Conservation (phyloP, 1,284 basidiomycete species). For the Coniferiporia sulphurascens region DNA sequence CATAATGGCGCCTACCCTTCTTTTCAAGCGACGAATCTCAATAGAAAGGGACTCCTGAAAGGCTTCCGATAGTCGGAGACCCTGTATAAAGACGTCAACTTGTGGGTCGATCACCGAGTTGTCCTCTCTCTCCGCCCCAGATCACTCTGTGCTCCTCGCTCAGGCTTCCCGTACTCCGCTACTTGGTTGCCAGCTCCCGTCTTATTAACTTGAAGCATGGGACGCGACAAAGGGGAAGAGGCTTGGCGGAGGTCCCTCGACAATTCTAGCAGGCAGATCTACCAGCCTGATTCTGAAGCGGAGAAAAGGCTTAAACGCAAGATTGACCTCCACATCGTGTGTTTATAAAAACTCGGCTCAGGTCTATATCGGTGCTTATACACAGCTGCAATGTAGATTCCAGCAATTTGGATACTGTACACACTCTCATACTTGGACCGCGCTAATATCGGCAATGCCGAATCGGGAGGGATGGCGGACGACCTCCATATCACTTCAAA, state of each 20-base stretch:
- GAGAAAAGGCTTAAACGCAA: conserved; percentile 61
- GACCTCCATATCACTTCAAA: conserved; percentile 2
- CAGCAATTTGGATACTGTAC: conserved; percentile 41
- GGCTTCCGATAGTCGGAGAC: too few relatives aligned
- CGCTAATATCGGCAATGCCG: conserved; percentile 78
- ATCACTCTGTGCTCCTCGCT: too few relatives aligned
- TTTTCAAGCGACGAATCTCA: too few relatives aligned
- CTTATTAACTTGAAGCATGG: neutral
- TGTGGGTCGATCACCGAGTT: too few relatives aligned
- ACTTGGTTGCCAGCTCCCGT: too few relatives aligned
- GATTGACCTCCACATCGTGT: conserved; percentile 58
- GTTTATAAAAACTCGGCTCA: conserved; percentile 36
- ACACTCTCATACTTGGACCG: conserved; percentile 72
- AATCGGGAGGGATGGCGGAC: conserved; percentile 4
- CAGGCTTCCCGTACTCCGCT: too few relatives aligned
- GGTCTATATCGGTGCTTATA: neutral
- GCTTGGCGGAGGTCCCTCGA: neutral
- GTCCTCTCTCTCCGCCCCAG: too few relatives aligned
- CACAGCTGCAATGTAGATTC: neutral
- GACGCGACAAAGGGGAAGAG: neutral
- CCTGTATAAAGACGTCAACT: too few relatives aligned
- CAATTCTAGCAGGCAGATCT: neutral
- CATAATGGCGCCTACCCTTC: too few relatives aligned
- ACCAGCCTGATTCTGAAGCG: conserved; percentile 5
- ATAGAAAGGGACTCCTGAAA: too few relatives aligned